Base-by-base conservation (phyloP, 768 basidiomycete genomes). In the Exsudoporus frostii region DNA sequence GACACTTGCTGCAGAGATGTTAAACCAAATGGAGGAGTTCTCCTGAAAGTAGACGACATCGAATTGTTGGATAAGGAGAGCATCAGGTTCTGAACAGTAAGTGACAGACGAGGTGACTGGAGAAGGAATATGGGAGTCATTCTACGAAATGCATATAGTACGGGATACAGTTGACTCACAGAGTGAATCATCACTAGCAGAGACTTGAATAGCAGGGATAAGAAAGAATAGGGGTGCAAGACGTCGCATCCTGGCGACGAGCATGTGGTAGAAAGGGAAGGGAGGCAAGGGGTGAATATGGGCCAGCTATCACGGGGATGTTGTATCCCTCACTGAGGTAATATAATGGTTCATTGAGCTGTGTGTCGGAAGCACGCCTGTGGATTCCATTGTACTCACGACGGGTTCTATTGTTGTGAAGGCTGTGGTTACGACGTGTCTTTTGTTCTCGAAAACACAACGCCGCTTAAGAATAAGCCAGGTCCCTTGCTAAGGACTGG, bases 21-120 rank as follows among this genome's bases (percentile, higher is more conserved):
- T 88, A 75, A 97, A 97, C 53, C 78, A 78, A 41, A 93, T 76
- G 32, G 90, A 91, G 22, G 83, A 71, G 64, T 91, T 92, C 55
- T 72, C 64, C 36, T 84, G 78, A 56, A 87, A 82, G 67, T 86
- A 92, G 13, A 79, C 75, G 47, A 92, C 68, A 63, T 91, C 84
- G 63, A 92, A 88, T 60, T 84, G 83, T 71, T 90, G 80, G 40
- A 92, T 77, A 63, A 92, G 86, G 55, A 93, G 79, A 30, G 82
- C 80, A 67, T 88, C 83, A 46, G 91, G 90, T 36, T 88, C 84
- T 47, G 84, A 74, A 71, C 91, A 93, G 68, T 93, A 93, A 29
- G 91, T 88, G 64, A 93, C 88, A 52, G 90, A 92, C 19, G 88
- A 91, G 27, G 91, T 90, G 69, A 89, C 90, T 92, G 65, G 27